Base-by-base conservation (phyloP, 768 basidiomycete genomes). In the Rhizopogon vesiculosus region DNA sequence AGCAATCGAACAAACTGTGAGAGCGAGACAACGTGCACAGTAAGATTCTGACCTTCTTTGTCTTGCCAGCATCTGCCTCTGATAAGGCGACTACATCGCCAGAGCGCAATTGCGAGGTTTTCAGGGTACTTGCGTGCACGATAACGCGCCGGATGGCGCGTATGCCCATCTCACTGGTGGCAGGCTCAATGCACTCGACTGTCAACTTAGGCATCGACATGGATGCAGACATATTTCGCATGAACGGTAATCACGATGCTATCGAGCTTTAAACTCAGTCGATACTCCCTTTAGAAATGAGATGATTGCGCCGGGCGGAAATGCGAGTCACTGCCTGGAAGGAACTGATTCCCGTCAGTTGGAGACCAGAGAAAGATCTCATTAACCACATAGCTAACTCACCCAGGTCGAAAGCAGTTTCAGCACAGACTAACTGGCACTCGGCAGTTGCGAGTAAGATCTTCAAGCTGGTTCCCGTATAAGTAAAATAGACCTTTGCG, bases 81-180 rank as follows among this genome's bases (percentile, higher is more conserved):
- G 75, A 73, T 66, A 92, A 63, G 59, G 78, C 81, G 51, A 91
- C 69, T 33, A 85, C 72, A 67, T 92, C 90, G 15, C 88, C 88
- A 39, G 89, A 86, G 53, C 74, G 80, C 8, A 87, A 64, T 69
- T 82, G 89, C 33, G 79, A 66, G 25, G 74, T 63, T 66, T 86
- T 89, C 51, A 91, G 66, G 42, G 75, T 64, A 46, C 89, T 86
- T 53, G 79, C 70, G 64, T 86, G 82, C 60, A 90, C 67, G 65
- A 83, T 70, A 66, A 92, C 68, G 62, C 87, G 86, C 62, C 83
- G 78, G 31, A 77, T 76, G 53, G 82, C 78, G 62, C 86, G 86
- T 16, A 25, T 22, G 3, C 35, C 35, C 5, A 6, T 25, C 22
- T 22, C 48, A 25, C 35, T 25, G 19, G 35, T 8, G 31, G 48